Evolutionary conservation across 2,329 filamentous ascomycete species (phyloP), one percentile per base, ranked within the genome.

Genomic region (Sordariomycetes sp.): DNA sequence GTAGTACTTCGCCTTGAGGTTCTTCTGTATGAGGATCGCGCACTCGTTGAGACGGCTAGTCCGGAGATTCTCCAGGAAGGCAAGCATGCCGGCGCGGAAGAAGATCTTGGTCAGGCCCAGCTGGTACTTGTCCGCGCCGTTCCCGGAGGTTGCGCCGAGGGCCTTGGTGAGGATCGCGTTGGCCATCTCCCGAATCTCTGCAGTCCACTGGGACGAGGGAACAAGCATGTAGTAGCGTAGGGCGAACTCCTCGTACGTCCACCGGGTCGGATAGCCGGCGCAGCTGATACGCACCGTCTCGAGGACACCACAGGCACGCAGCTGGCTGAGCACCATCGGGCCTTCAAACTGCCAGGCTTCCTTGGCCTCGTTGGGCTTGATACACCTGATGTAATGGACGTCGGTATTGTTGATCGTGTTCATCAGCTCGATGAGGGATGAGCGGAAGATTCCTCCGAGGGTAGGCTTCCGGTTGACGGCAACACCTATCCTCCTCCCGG

Each of bases 241-340:
- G 20, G 94, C 94, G 70, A 99, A 99, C 69, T 99, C 94, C 68
- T 99, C 94, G 68, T 96, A 99, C 0, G 94, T 97, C 95, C 94
- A 99, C 68, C 94, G 81, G 52, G 94, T 97, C 17, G 94, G 94
- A 68, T 99, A 99, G 61, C 94, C 94, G 62, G 94, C 94, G 69
- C 89, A 95, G 74, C 90, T 96, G 72, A 99, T 99, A 68, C 94
- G 85, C 58, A 99, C 94, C 3, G 94, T 99, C 74, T 99, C 94
- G 59, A 99, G 81, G 42, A 99, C 95, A 91, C 94, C 94, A 74
- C 94, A 99, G 73, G 94, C 94, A 71, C 95, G 86, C 65, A 99
- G 78, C 72, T 99, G 94, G 71, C 90, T 96, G 60, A 99, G 80
- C 63, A 99, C 94, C 94, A 99, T 99, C 2, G 95, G 94, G 0